These are phyloP conservation scores for Bruguiera sexangula DNA, from an alignment of 345 rosid species.

Conservation along the genomic window DNA sequence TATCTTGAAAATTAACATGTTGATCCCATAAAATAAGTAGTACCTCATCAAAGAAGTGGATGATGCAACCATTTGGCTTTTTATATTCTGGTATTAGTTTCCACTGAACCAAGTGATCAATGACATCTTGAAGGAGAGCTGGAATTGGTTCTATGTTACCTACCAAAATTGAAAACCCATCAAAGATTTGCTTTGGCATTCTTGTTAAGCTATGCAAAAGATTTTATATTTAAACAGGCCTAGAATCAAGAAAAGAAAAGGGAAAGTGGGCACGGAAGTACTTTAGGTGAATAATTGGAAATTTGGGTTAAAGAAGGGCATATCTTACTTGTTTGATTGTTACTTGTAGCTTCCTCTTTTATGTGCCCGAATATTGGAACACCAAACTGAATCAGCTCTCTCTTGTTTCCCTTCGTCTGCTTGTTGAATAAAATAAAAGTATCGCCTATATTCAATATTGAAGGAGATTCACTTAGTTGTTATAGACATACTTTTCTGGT, in stretches of 20 bases:
- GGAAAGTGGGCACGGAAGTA: too few relatives aligned
- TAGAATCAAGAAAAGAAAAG: too few relatives aligned
- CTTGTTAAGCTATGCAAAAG: too few relatives aligned
- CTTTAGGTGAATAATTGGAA: too few relatives aligned
- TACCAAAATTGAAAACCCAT: slow-evolving; percentile 17
- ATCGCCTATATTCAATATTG: slow-evolving; percentile 47
- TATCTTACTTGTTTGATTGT: slow-evolving; percentile 49
- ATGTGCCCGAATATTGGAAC: slow-evolving; percentile 69
- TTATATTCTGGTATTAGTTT: slow-evolving; percentile 75
- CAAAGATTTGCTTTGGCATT: not conserved
- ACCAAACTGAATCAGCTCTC: slow-evolving; percentile 88
- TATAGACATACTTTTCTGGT: not conserved
- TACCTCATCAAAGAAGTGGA: slow-evolving; percentile 94
- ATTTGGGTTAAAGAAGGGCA: too few relatives aligned
- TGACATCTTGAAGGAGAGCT: slow-evolving; percentile 60
- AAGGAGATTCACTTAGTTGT: slow-evolving; percentile 1
- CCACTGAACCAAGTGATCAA: slow-evolving; percentile 87
- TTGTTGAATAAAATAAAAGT: slow-evolving; percentile 86
- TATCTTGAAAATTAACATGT: not conserved
- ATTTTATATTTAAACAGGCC: too few relatives aligned
- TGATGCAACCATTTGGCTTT: slow-evolving; percentile 87
- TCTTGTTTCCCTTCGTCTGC: slow-evolving; percentile 83
- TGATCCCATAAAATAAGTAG: slow-evolving; percentile 14
- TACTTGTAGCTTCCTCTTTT: slow-evolving; percentile 54
- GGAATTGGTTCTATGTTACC: slow-evolving; percentile 82